Evolutionary conservation across 148 eudicot species (phyloP).

Genomic region (Chenopodium album): DNA sequence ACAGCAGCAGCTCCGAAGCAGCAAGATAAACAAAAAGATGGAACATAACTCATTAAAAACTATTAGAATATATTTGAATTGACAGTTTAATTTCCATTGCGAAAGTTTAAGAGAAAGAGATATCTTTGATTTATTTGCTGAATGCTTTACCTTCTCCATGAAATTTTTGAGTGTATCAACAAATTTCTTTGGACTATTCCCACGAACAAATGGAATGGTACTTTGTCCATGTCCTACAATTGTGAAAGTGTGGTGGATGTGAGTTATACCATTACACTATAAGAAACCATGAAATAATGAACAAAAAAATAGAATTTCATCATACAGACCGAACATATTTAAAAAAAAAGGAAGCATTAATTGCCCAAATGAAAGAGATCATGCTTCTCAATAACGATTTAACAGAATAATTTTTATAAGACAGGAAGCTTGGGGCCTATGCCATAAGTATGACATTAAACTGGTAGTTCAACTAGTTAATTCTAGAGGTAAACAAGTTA

Average conservation of each 20-base stretch:
- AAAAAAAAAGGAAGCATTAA: neutral
- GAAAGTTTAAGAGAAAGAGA: neutral
- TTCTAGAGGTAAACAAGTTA: no score
- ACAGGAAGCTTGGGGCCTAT: neutral
- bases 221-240: slow-evolving; percentile 83
- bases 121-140: neutral
- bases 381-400: neutral
- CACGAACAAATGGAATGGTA: slow-evolving; percentile 83
- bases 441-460: neutral
- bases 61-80: neutral
- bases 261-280: neutral
- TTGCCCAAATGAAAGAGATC: neutral
- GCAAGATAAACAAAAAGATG: no score
- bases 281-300: neutral
- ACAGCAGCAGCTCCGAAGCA: no score
- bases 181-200: slow-evolving; percentile 66
- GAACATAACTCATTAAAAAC: no score
- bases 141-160: slow-evolving; percentile 75
- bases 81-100: neutral
- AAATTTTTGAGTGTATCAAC: slow-evolving; percentile 73
- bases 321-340: neutral
- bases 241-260: neutral
- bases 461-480: no score
- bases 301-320: neutral
- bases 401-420: neutral